These are phyloP conservation scores for Mortierella sp. DNA, from an alignment of 371 early-diverging fungal species.

Conservation along the genomic window DNA sequence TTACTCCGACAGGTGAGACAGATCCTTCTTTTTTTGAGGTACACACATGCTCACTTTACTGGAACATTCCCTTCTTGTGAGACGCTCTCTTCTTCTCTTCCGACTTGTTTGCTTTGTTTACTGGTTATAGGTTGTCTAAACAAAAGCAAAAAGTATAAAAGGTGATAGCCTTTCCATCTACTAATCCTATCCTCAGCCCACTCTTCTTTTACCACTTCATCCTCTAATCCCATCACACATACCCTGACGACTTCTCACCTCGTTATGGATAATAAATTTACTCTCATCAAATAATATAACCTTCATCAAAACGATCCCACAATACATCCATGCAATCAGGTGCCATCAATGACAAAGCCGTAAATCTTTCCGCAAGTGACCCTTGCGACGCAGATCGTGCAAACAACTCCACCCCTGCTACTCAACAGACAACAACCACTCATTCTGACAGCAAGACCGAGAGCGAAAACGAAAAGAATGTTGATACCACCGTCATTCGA, in stretches of 20 bases:
- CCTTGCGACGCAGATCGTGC: conserved; percentile 52
- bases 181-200: background rate
- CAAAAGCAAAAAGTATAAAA: conserved; percentile 1
- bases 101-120: background rate
- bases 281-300: background rate
- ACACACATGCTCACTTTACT: background rate
- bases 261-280: conserved; percentile 26
- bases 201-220: background rate
- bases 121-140: too few species aligned
- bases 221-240: background rate
- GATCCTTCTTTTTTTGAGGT: background rate
- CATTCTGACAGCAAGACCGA: background rate
- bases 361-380: conserved; percentile 51
- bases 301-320: background rate
- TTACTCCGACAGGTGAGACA: conserved; percentile 5
- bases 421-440: background rate
- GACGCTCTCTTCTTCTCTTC: background rate
- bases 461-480: background rate
- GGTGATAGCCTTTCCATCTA: background rate
- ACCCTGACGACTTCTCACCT: background rate
- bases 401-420: background rate
- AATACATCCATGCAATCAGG: conserved; percentile 33
- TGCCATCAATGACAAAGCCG: conserved; percentile 29
- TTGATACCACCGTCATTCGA: background rate
- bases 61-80: background rate